A percentile compares a stretch with the other conserved stretches of the same genome.
phyloP scores from a whole-genome alignment of 2,329 filamentous ascomycete species.

The Pestalotiopsis fici region DNA sequence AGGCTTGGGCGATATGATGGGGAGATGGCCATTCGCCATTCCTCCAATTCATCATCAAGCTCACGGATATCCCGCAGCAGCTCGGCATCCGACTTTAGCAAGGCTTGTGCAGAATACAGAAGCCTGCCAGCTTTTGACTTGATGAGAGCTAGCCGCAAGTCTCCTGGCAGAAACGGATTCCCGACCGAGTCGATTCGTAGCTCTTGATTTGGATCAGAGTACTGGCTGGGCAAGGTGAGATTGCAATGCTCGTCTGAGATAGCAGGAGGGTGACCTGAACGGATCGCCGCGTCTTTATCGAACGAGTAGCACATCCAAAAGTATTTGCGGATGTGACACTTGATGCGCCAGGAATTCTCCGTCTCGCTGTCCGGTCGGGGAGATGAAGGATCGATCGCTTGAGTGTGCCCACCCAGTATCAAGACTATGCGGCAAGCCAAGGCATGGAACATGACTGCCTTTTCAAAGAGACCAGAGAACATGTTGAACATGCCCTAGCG shows the following conservation, averaged over 20 bases:
- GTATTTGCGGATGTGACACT: conserved; percentile 37
- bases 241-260: conserved; percentile 55
- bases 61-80: conserved; percentile 55
- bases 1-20: conserved; percentile 46
- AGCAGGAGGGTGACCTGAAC: conserved; percentile 52
- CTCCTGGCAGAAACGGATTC: conserved; percentile 41
- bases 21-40: conserved; percentile 52
- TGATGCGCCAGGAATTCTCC: conserved; percentile 22
- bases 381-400: conserved; percentile 14
- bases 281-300: conserved; percentile 57
- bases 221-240: conserved; percentile 45
- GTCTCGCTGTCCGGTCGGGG: neutral
- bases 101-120: conserved; percentile 49
- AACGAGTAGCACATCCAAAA: conserved; percentile 58
- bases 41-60: conserved; percentile 57
- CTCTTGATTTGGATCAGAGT: conserved; percentile 29
- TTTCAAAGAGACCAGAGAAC: conserved; percentile 46
- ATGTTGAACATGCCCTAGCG: conserved; percentile 42
- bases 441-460: conserved; percentile 43
- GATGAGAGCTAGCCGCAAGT: conserved; percentile 49
- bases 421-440: conserved; percentile 49
- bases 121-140: conserved; percentile 50
- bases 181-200: conserved; percentile 18
- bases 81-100: conserved; percentile 54
- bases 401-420: conserved; percentile 46